Conservation (phyloP, 129 eudicot species). For the Ambrosia artemisiifolia region DNA sequence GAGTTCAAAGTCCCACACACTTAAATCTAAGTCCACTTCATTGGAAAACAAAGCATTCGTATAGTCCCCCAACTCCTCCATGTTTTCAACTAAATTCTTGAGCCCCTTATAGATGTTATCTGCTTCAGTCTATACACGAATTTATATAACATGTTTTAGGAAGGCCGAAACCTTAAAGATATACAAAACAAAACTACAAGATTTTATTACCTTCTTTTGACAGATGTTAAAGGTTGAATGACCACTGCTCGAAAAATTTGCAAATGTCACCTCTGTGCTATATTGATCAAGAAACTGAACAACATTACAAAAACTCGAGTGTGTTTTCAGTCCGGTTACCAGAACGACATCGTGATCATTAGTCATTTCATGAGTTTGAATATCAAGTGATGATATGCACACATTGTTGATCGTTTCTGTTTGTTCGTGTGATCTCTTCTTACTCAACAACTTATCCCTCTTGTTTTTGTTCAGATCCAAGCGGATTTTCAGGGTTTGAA, state of each 20-base stretch:
- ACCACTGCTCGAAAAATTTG: slow-evolving; percentile 34
- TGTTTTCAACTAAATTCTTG: slow-evolving; percentile 26
- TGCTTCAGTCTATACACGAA: slow-evolving; percentile 30
- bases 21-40: slow-evolving; percentile 14
- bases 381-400: neutral
- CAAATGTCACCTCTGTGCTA: slow-evolving; percentile 43
- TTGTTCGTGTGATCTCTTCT: slow-evolving; percentile 28
- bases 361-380: slow-evolving; percentile 46
- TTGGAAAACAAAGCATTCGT: neutral
- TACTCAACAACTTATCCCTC: slow-evolving; percentile 33
- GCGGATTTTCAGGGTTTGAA: slow-evolving; percentile 38
- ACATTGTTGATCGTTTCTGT: neutral
- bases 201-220: slow-evolving; percentile 39
- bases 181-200: neutral
- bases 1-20: slow-evolving; percentile 41
- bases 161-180: neutral
- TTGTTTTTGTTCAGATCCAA: slow-evolving; percentile 44
- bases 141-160: neutral
- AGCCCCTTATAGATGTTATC: slow-evolving; percentile 22
- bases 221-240: slow-evolving; percentile 39
- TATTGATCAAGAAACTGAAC: slow-evolving; percentile 31
- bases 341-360: slow-evolving; percentile 36
- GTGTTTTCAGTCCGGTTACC: slow-evolving; percentile 33
- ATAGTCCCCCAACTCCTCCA: slow-evolving; percentile 9
- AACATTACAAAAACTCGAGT: slow-evolving; percentile 30